These are phyloP conservation scores for Cystofilobasidium bisporidii DNA, from an alignment of 768 basidiomycete genomes.

Conservation along the genomic window DNA sequence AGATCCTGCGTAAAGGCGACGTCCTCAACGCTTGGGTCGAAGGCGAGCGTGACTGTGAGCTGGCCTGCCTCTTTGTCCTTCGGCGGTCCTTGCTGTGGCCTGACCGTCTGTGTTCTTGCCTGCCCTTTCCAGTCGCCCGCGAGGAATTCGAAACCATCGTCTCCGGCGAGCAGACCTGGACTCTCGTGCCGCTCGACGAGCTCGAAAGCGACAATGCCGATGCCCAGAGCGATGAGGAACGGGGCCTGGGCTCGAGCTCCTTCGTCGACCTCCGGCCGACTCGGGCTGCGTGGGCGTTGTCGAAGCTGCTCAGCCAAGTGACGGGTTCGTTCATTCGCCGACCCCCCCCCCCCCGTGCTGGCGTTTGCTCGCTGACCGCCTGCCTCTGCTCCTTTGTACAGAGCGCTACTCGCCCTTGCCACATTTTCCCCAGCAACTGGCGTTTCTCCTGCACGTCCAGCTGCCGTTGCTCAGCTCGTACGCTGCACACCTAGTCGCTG, in stretches of 20 bases:
- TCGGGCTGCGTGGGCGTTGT: conserved; percentile 58
- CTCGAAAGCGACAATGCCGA: conserved; percentile 39
- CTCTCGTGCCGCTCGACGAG: conserved; percentile 44
- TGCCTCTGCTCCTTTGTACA: neutral
- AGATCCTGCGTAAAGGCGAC: conserved; percentile 68
- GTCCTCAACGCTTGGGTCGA: conserved; percentile 89
- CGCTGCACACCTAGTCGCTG: conserved; percentile 63
- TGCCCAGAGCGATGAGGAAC: conserved; percentile 50
- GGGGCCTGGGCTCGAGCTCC: conserved; percentile 35
- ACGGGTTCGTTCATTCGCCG: conserved; percentile 53
- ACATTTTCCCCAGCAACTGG: conserved; percentile 60
- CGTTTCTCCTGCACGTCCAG: conserved; percentile 77
- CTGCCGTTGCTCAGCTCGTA: conserved; percentile 73
- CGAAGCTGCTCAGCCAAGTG: conserved; percentile 83
- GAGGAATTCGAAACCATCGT: conserved; percentile 79
- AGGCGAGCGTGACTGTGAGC: conserved; percentile 81
- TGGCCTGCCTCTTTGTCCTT: neutral
- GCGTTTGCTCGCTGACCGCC: too few relatives aligned
- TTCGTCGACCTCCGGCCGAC: conserved; percentile 51
- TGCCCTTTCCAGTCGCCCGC: conserved; percentile 57
- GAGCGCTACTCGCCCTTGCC: conserved; percentile 78
- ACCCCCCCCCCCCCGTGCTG: neutral
- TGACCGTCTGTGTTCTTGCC: neutral
- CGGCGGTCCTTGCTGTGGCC: neutral
- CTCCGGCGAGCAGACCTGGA: conserved; percentile 72